Evolutionary conservation across 495 filamentous ascomycete species (phyloP), one percentile per base, ranked within the genome.

Genomic region (Aspergillus asperescens): DNA sequence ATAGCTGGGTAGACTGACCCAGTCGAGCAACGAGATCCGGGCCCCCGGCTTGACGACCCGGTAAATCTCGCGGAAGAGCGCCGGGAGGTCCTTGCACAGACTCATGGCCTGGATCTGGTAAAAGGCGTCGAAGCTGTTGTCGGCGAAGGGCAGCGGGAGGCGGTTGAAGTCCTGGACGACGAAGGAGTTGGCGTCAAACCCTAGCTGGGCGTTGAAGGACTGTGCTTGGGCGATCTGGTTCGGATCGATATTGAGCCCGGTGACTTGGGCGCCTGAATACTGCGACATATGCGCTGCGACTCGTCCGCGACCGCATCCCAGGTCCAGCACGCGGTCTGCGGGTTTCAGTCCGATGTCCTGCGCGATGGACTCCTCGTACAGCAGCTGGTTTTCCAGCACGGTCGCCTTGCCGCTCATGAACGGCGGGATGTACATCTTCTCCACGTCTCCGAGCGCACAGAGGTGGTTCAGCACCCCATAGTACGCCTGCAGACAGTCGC

Each of bases 361-460:
- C 16, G 79, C 77, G 52, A 84, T 74, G 48, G 77, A 77, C 52
- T 77, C 73, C 63, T 84, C 81, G 51, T 80, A 82, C n/a, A 83
- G 70, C 45, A 82, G 68, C 59, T 84, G 79, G 59, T 74, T 74
- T 51, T 74, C 69, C 28, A 64, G 64, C 3, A 81, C 74, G 5
- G 66, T 72, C n/a, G 73, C 73, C 50, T 77, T 76, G 58, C 71
- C 71, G 63, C 80, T 77, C 79, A 84, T 80, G 57, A 76, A 73
- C 4, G 81, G 81, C 22, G 81, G 81, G 46, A 84, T 82, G 60
- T 84, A 84, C 81, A 84, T 84, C 67, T 84, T 84, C 58, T 84
- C 81, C 22, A 84, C 80, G 50, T 82, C 80, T 20, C 81, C 81
- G n/a, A 84, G 71, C 22, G 80, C 80, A 63, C 81, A 84, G 4